phyloP scores from a whole-genome alignment of 1,284 basidiomycete species.

The Grifola frondosa region DNA sequence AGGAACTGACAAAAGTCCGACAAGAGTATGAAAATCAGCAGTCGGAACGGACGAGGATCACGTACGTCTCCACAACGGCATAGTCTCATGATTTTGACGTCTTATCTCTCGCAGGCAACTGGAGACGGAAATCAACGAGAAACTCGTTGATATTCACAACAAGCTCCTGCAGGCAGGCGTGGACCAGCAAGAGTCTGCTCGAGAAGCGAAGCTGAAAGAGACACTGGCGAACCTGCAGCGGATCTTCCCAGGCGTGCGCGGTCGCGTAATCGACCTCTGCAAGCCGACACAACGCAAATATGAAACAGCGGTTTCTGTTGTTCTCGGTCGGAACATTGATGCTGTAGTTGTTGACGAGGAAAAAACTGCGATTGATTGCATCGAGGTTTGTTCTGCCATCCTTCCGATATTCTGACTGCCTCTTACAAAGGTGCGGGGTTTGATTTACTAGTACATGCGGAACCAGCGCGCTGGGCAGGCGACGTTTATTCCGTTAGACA shows the following conservation, averaged over 20 bases:
- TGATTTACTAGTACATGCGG: conserved; percentile 76
- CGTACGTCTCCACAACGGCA: conserved; percentile 42
- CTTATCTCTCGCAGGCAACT: conserved; percentile 61
- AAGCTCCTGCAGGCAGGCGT: conserved; percentile 88
- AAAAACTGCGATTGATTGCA: conserved; percentile 96
- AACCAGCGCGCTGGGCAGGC: conserved; percentile 94
- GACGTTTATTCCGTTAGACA: conserved; percentile 97
- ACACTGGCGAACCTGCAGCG: conserved; percentile 81
- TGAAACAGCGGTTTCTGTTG: conserved; percentile 91
- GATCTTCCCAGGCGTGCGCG: conserved; percentile 91
- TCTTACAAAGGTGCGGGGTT: not conserved
- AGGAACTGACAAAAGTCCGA: conserved; percentile 56
- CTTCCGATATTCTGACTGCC: not conserved
- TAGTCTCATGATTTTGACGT: not conserved
- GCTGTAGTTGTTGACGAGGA: conserved; percentile 96
- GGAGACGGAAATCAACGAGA: conserved; percentile 89
- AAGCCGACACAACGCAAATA: conserved; percentile 93
- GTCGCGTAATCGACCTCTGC: conserved; percentile 90
- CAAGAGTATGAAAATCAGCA: conserved; percentile 77
- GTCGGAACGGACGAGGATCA: conserved; percentile 70
- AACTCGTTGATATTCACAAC: conserved; percentile 79
- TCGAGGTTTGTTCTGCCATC: no score
- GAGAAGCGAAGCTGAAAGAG: conserved; percentile 84
- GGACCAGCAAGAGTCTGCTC: conserved; percentile 83
- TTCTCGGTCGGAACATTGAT: conserved; percentile 93